Evolutionary conservation across 23 red algal species (phyloP).

Genomic region (Chondrus crispus): DNA sequence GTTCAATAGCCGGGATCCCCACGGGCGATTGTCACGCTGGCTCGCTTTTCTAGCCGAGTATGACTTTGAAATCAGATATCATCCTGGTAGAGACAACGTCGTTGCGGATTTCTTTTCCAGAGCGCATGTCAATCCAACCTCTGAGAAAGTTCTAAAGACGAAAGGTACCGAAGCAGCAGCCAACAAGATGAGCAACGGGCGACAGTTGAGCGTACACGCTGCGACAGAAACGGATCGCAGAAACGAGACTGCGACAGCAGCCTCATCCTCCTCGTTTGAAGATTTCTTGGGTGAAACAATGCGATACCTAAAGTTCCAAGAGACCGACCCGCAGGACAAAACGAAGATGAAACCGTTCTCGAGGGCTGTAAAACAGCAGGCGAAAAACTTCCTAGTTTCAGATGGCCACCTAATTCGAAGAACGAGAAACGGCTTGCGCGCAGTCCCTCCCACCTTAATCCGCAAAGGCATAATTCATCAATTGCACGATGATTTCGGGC

Average conservation of each 20-base stretch:
- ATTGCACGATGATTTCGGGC: neutral
- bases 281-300: neutral
- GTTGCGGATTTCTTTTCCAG: neutral
- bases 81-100: neutral
- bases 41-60: neutral
- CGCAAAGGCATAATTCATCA: neutral
- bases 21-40: neutral
- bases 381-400: neutral
- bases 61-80: constrained; percentile 2
- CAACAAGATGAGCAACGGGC: too few relatives aligned
- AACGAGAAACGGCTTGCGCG: neutral
- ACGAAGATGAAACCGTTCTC: too few relatives aligned
- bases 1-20: neutral
- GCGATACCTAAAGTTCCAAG: too few relatives aligned
- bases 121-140: too few relatives aligned
- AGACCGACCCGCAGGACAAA: too few relatives aligned
- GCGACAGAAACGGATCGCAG: too few relatives aligned
- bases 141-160: too few relatives aligned
- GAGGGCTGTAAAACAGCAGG: too few relatives aligned
- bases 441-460: neutral
- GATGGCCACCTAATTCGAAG: neutral
- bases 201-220: too few relatives aligned
- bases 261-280: too few relatives aligned
- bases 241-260: too few relatives aligned
- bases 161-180: too few relatives aligned